Conservation (phyloP, 306 rosid genomes). For the Coriaria nepalensis region DNA sequence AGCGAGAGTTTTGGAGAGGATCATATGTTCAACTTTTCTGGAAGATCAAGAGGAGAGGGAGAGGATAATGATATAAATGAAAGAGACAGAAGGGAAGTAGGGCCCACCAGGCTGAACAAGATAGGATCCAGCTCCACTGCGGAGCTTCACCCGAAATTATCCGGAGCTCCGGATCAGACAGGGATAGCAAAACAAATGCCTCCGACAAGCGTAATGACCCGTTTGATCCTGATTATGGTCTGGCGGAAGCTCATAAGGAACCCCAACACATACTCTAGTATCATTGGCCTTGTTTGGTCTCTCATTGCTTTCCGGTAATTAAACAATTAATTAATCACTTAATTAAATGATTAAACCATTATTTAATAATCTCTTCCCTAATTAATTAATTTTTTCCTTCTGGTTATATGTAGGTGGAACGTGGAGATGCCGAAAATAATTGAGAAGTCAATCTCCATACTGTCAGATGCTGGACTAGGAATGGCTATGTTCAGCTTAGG, state of each 20-base stretch:
- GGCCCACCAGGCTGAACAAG: constrained; percentile 8
- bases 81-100: constrained; percentile 6
- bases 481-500: constrained; percentile 20
- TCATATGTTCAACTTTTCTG: constrained; percentile 2
- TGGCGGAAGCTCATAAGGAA: constrained; percentile 85
- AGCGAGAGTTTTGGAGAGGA: constrained; percentile 8
- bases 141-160: neutral
- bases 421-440: constrained; percentile 16
- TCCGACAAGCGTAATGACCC: constrained; percentile 83
- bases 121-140: constrained; percentile 2
- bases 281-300: constrained; percentile 77
- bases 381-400: neutral
- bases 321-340: too few species aligned
- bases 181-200: constrained; percentile 43
- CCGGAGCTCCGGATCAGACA: constrained; percentile 4
- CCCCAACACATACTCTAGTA: constrained; percentile 84
- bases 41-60: constrained; percentile 1
- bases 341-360: too few species aligned
- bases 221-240: constrained; percentile 90
- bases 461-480: constrained; percentile 18
- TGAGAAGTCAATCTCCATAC: constrained; percentile 12
- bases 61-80: neutral
- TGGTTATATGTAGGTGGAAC: constrained; percentile 8
- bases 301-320: constrained; percentile 58
- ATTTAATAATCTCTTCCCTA: too few species aligned